Evolutionary conservation across 129 eudicot species (phyloP).

Genomic region (Solidago caesia): DNA sequence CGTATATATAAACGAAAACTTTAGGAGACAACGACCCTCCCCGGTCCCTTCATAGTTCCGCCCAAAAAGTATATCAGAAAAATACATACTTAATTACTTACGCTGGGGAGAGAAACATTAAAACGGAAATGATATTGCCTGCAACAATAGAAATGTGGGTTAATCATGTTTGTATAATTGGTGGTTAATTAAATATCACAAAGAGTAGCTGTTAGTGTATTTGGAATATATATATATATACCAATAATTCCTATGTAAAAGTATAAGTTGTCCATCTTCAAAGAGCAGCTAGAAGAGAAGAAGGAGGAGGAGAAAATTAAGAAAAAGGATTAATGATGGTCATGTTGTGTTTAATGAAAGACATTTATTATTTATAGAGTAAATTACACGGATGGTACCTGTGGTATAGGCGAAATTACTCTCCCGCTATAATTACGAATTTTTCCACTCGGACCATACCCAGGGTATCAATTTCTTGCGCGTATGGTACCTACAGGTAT

Average conservation of each 20-base stretch:
- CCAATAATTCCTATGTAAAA: slow-evolving; percentile 57
- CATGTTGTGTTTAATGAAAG: neutral
- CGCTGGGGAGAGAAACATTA: slow-evolving; percentile 72
- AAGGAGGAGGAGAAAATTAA: neutral
- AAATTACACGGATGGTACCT: too few relatives aligned
- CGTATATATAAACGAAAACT: too few relatives aligned
- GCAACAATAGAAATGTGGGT: slow-evolving; percentile 7
- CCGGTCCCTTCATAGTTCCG: too few relatives aligned
- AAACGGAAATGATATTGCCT: slow-evolving; percentile 65
- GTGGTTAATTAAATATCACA: neutral
- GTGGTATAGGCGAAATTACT: too few relatives aligned
- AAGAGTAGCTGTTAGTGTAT: neutral
- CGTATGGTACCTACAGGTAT: too few relatives aligned
- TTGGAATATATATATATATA: slow-evolving; percentile 1
- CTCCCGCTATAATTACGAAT: too few relatives aligned
- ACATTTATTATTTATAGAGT: neutral
- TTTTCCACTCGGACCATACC: too few relatives aligned
- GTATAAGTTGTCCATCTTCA: slow-evolving; percentile 38
- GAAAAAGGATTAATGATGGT: neutral
- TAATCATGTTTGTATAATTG: neutral
- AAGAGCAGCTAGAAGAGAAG: neutral
- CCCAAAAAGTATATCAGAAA: too few relatives aligned
- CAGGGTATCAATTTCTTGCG: too few relatives aligned
- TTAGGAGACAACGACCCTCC: too few relatives aligned
- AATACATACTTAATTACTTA: slow-evolving; percentile 27